A percentile compares a stretch with the other conserved stretches of the same genome.
phyloP scores from a whole-genome alignment of 2,329 filamentous ascomycete species.

The Geoglossum cookeanum region DNA sequence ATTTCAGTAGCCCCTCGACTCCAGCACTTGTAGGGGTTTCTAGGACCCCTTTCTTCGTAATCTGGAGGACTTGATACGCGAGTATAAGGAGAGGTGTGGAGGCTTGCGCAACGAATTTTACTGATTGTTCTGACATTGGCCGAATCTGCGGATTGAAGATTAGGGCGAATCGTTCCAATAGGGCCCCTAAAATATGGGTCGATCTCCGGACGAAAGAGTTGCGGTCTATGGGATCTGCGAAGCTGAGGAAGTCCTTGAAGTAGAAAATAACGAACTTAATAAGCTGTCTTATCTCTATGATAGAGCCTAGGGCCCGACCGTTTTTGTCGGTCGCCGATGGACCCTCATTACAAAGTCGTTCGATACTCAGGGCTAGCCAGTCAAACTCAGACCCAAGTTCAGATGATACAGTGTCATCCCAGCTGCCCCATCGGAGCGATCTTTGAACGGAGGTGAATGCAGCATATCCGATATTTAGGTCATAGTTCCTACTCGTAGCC shows the following conservation, averaged over 20 bases:
- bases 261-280: slow-evolving; percentile 29
- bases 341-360: slow-evolving; percentile 1
- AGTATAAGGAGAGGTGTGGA: slow-evolving; percentile 19
- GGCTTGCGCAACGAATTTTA: slow-evolving; percentile 7
- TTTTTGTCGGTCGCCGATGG: no score
- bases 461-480: slow-evolving; percentile 20
- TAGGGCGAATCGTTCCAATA: not conserved
- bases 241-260: slow-evolving; percentile 28
- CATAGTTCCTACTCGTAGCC: slow-evolving; percentile 21
- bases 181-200: not conserved
- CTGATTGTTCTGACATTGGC: not conserved
- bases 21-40: slow-evolving; percentile 11
- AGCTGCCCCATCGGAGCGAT: slow-evolving; percentile 29
- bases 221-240: slow-evolving; percentile 35
- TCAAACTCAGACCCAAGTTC: slow-evolving; percentile 22
- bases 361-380: slow-evolving; percentile 14
- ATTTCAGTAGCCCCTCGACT: slow-evolving; percentile 17
- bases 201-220: slow-evolving; percentile 20
- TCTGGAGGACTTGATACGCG: slow-evolving; percentile 20
- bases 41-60: slow-evolving; percentile 19
- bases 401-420: slow-evolving; percentile 35
- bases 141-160: not conserved
- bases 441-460: slow-evolving; percentile 19
- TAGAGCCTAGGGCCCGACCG: not conserved
- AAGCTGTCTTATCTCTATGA: slow-evolving; percentile 3